Base-by-base conservation (phyloP, 352 stramenopile genomes). In the Vaucheria bursata region DNA sequence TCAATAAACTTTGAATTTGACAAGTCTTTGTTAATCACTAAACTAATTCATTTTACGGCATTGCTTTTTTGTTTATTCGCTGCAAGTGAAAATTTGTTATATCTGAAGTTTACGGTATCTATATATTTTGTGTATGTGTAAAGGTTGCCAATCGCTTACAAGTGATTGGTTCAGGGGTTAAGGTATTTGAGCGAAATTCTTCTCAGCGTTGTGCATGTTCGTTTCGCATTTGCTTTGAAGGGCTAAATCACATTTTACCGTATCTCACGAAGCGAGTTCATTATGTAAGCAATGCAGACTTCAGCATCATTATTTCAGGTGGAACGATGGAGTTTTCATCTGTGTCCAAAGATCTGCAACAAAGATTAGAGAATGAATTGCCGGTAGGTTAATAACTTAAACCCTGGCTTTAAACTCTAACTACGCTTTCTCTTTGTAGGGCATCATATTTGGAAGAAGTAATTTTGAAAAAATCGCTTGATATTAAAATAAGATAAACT, bases 121-220 rank as follows among this genome's bases (percentile, higher is more conserved):
- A n/a, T n/a, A n/a, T n/a, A n/a, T n/a, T n/a, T n/a, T n/a, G n/a
- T n/a, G n/a, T n/a, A n/a, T n/a, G 12, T 59, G 45, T 18, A 25
- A 12, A 59, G 45, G 45, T 59, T 59, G 45, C 45, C 25, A 25
- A 12, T 18, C 45, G 45, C 12, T 25, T 59, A 25, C 74, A 95
- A 87, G 87, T 96, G 59, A 88, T 97, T 29, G 94, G 95, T 84
- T 90, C 91, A 29, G 92, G 92, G 1, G 86, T 96, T 36, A 94
- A 95, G 83, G 91, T 95, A 78, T 96, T 97, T 74, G 91, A 95
- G 75, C 89, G 90, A 74, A 94, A 91, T 76, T 90, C 92, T 59
- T 87, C 89, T 32, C 77, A 79, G 0, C 85, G 88, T 12, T 86
- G 88, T 59, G 87, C 85, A 7, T 90, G 89, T 64, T 87, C 89